These are phyloP conservation scores for Quercus lobata DNA, from an alignment of 331 rosid genomes.

Conservation along the genomic window DNA sequence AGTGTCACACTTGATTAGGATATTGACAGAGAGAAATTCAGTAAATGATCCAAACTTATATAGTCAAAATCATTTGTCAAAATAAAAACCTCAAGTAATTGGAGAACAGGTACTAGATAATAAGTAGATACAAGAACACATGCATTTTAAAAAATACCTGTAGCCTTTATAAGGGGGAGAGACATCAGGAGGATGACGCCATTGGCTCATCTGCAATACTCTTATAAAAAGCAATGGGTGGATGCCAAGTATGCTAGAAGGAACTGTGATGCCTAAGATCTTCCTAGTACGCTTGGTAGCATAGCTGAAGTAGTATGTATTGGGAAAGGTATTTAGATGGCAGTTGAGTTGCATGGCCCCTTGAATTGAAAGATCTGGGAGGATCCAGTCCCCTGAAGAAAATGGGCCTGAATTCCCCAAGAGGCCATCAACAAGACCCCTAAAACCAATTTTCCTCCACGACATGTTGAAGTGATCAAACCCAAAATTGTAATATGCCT, in stretches of 20 bases:
- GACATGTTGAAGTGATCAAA: slow-evolving; percentile 89
- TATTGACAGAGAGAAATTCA: neutral
- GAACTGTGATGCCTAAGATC: slow-evolving; percentile 67
- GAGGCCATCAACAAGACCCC: slow-evolving; percentile 79
- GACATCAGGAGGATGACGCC: slow-evolving; percentile 85
- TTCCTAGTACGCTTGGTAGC: slow-evolving; percentile 86
- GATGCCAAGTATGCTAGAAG: slow-evolving; percentile 70
- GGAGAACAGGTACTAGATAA: neutral
- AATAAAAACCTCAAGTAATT: neutral
- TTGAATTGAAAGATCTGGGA: slow-evolving; percentile 95
- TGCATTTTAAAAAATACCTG: slow-evolving; percentile 42
- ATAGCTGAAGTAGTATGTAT: slow-evolving; percentile 90
- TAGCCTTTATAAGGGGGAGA: slow-evolving; percentile 90
- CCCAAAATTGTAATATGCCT: slow-evolving; percentile 86
- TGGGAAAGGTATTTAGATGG: slow-evolving; percentile 59
- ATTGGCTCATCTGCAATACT: slow-evolving; percentile 91
- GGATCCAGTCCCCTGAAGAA: slow-evolving; percentile 93
- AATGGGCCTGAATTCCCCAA: slow-evolving; percentile 85
- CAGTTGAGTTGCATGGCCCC: slow-evolving; percentile 65
- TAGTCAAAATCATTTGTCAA: neutral
- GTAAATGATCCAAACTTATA: neutral
- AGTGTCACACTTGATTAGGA: neutral
- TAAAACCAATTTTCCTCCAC: slow-evolving; percentile 70
- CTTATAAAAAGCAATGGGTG: slow-evolving; percentile 84
- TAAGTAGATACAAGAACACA: neutral